Percentiles rank a stretch among this genome's conserved stretches.
Conservation (phyloP, 257 asterid genomes). For the Penstemon davidsonii region DNA sequence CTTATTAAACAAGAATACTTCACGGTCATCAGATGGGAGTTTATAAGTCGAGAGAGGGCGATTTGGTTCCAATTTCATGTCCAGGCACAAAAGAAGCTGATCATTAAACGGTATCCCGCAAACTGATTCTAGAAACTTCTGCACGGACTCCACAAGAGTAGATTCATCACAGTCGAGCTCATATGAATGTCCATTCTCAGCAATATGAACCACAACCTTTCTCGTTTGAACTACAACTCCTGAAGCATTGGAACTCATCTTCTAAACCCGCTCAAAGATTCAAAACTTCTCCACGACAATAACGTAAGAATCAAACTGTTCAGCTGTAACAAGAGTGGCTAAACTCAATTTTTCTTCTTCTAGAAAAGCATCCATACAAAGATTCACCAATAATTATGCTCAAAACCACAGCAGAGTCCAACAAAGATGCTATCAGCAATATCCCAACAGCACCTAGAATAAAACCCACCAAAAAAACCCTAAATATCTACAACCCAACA, state of each 20-base stretch:
- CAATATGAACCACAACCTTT: slow-evolving; percentile 71
- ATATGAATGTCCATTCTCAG: slow-evolving; percentile 86
- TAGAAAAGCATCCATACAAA: slow-evolving; percentile 18
- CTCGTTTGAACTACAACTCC: slow-evolving; percentile 71
- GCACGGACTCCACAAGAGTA: slow-evolving; percentile 76
- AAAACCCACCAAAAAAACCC: slow-evolving; percentile 25
- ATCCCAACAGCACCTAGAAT: slow-evolving; percentile 15
- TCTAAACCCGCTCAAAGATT: slow-evolving; percentile 13
- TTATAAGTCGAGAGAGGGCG: slow-evolving; percentile 69
- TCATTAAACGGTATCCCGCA: slow-evolving; percentile 62
- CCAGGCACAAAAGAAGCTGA: slow-evolving; percentile 87
- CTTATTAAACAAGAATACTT: slow-evolving; percentile 76
- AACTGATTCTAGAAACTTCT: slow-evolving; percentile 58
- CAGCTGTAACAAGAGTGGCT: slow-evolving; percentile 23
- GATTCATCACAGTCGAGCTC: slow-evolving; percentile 69
- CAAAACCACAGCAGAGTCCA: slow-evolving; percentile 25
- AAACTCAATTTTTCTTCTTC: slow-evolving; percentile 21
- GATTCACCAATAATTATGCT: slow-evolving; percentile 14
- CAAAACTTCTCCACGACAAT: slow-evolving; percentile 21
- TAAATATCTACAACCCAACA: slow-evolving; percentile 23
- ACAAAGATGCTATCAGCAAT: slow-evolving; percentile 19
- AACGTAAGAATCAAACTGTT: slow-evolving; percentile 23
- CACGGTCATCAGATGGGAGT: slow-evolving; percentile 74
- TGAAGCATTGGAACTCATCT: slow-evolving; percentile 57
- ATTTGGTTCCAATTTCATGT: slow-evolving; percentile 75